phyloP scores from a whole-genome alignment of 139 green algal species.

The Chlamydomonas schloesseri region DNA sequence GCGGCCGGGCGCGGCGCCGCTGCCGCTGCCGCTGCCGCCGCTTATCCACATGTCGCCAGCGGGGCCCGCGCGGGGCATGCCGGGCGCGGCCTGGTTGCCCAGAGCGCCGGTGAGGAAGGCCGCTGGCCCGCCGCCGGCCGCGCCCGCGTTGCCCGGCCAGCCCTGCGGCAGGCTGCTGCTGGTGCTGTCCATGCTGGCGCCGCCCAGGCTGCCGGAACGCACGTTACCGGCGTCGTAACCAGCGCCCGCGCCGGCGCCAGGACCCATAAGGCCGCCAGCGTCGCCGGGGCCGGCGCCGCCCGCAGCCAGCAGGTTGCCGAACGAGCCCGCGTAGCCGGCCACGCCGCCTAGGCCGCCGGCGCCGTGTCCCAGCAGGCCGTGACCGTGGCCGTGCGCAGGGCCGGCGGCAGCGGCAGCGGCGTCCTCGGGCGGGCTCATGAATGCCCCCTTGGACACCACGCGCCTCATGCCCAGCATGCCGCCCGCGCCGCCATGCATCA shows the following conservation, averaged over 20 bases:
- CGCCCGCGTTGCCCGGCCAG: not conserved
- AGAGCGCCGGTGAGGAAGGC: not conserved
- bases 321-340: constrained; percentile 15
- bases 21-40: not conserved
- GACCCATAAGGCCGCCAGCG: not conserved
- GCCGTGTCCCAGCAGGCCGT: not conserved
- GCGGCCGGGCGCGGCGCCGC: not conserved
- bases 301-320: constrained; percentile 1
- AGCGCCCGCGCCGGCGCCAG: not conserved
- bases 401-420: too few species aligned
- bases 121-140: not conserved
- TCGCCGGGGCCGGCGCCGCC: not conserved
- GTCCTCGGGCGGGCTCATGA: not conserved
- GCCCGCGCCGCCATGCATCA: not conserved
- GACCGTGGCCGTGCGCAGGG: too few species aligned
- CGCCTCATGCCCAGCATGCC: constrained; percentile 23
- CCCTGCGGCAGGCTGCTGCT: not conserved
- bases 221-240: not conserved
- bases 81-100: not conserved
- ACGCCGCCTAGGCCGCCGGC: not conserved
- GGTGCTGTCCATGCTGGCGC: constrained; percentile 7
- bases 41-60: not conserved
- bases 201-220: not conserved
- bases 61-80: not conserved
- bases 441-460: constrained; percentile 8